Evolutionary conservation across 352 stramenopile species (phyloP).

Genomic region (Blastocystis sp.): DNA sequence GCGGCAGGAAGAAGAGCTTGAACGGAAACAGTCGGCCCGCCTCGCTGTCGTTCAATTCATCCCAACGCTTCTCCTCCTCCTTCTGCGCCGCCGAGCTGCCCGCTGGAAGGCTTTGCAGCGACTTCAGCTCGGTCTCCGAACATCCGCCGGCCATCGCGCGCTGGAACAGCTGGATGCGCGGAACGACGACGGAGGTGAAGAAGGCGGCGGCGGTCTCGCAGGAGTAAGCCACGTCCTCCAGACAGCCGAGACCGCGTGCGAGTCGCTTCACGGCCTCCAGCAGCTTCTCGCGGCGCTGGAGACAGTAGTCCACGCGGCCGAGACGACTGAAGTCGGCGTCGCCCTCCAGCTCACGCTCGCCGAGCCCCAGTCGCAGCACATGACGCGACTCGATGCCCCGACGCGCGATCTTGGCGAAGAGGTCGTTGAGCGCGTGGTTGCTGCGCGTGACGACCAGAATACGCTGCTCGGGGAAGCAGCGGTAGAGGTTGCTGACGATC

Average conservation of each 20-base stretch:
- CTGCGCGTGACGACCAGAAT: constrained; percentile 85
- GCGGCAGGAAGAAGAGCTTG: constrained; percentile 63
- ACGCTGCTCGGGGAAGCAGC: constrained; percentile 71
- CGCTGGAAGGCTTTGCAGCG: not conserved
- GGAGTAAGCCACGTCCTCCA: constrained; percentile 75
- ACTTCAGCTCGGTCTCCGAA: not conserved
- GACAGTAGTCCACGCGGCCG: constrained; percentile 77
- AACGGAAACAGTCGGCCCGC: constrained; percentile 66
- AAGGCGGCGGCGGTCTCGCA: constrained; percentile 89
- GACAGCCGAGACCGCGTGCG: constrained; percentile 73
- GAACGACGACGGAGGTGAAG: constrained; percentile 76
- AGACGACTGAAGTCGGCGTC: constrained; percentile 77
- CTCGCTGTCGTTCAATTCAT: not conserved
- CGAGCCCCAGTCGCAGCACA: constrained; percentile 77
- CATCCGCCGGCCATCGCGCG: not conserved
- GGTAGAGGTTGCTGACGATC: constrained; percentile 82
- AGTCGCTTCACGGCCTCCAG: constrained; percentile 81
- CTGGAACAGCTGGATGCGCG: constrained; percentile 68
- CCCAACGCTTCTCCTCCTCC: not conserved
- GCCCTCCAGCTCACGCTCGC: constrained; percentile 64
- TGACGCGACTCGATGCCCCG: constrained; percentile 67
- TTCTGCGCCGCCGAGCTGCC: constrained; percentile 2
- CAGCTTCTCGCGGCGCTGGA: constrained; percentile 69
- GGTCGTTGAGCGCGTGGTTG: constrained; percentile 83
- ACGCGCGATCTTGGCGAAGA: constrained; percentile 82